phyloP scores from a whole-genome alignment of 2,329 filamentous ascomycete genomes.

The Fusarium nurragi region DNA sequence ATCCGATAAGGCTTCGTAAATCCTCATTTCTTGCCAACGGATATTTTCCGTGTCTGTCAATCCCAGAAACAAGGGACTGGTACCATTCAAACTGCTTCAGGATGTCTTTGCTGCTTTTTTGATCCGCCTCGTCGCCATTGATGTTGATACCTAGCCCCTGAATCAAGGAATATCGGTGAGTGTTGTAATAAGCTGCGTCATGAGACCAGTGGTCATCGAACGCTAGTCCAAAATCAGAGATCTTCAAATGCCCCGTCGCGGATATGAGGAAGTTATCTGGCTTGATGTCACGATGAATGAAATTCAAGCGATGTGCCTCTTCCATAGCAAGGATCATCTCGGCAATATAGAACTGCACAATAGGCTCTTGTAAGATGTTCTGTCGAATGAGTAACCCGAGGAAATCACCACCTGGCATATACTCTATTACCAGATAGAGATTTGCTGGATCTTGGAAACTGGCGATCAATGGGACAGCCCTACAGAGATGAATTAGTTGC shows the following conservation, averaged over 20 bases:
- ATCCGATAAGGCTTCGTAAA: slow-evolving; percentile 64
- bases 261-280: slow-evolving; percentile 97
- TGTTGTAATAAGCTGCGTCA: slow-evolving; percentile 85
- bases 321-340: slow-evolving; percentile 97
- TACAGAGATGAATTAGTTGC: slow-evolving; percentile 43
- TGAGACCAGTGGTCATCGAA: slow-evolving; percentile 97
- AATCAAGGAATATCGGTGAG: slow-evolving; percentile 81
- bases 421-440: slow-evolving; percentile 96
- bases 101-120: slow-evolving; percentile 58
- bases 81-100: slow-evolving; percentile 49
- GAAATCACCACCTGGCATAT: slow-evolving; percentile 97
- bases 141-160: slow-evolving; percentile 79
- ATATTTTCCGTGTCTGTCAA: slow-evolving; percentile 50
- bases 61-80: slow-evolving; percentile 44
- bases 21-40: slow-evolving; percentile 41
- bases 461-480: slow-evolving; percentile 86
- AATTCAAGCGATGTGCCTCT: slow-evolving; percentile 85
- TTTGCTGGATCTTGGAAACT: slow-evolving; percentile 89
- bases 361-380: slow-evolving; percentile 80
- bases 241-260: slow-evolving; percentile 88
- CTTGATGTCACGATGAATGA: slow-evolving; percentile 96
- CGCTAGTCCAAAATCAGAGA: slow-evolving; percentile 94
- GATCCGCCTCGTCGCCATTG: slow-evolving; percentile 77
- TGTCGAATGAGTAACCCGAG: slow-evolving; percentile 86
- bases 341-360: slow-evolving; percentile 87